A percentile compares a stretch with the other conserved stretches of the same genome.
These are phyloP conservation scores for Gillenia trifoliata DNA, from an alignment of 306 rosid genomes.

Conservation along the genomic window DNA sequence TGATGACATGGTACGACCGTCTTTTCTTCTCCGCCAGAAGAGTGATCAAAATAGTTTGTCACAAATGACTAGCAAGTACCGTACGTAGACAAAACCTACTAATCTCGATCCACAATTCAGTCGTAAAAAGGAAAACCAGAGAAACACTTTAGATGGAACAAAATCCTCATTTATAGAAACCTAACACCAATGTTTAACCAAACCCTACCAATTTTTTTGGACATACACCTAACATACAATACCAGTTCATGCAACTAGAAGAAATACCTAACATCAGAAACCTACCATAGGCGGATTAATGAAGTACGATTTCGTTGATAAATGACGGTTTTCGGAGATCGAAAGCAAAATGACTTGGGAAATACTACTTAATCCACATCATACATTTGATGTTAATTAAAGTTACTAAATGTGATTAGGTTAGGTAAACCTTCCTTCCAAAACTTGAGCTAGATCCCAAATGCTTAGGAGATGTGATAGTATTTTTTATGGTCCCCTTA, in stretches of 20 bases:
- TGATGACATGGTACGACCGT: too few species aligned
- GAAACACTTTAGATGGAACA: not conserved
- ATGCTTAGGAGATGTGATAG: not conserved
- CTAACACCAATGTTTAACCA: not conserved
- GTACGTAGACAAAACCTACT: not conserved
- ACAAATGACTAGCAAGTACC: not conserved
- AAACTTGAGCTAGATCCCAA: slow-evolving; percentile 2
- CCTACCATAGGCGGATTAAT: not conserved
- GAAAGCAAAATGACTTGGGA: slow-evolving; percentile 20
- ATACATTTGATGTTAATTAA: not conserved
- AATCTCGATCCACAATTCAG: not conserved
- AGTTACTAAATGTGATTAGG: slow-evolving; percentile 5
- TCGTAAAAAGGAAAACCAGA: too few species aligned
- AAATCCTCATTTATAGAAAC: not conserved
- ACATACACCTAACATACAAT: not conserved
- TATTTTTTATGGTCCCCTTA: slow-evolving; percentile 23
- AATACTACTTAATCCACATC: slow-evolving; percentile 11
- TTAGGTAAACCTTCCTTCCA: slow-evolving; percentile 9
- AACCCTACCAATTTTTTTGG: not conserved
- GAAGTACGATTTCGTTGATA: not conserved
- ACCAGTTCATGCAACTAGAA: not conserved
- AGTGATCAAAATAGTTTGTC: too few species aligned
- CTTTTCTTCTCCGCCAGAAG: too few species aligned
- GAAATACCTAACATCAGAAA: not conserved
- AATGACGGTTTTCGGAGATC: not conserved